Percentiles rank a stretch among this genome's conserved stretches.
phyloP scores from a whole-genome alignment of 768 basidiomycete species.

The Panaeolus papilionaceus region DNA sequence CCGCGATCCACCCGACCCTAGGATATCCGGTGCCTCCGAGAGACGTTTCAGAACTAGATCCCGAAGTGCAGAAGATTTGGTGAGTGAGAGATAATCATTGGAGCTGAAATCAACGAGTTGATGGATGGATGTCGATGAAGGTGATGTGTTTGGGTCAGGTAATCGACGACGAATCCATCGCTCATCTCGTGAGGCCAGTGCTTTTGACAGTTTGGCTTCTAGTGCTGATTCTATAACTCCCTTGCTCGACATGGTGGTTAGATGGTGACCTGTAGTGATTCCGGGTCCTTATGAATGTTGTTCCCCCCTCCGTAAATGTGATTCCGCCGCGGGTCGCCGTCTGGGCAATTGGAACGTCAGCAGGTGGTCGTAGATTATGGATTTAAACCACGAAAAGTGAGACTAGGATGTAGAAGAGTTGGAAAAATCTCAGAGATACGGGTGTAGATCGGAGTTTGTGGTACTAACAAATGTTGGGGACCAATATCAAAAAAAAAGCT shows the following conservation, averaged over 20 bases:
- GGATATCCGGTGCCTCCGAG: conserved; percentile 54
- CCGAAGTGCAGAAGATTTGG: conserved; percentile 63
- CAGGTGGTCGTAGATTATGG: not conserved
- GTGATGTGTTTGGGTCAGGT: conserved; percentile 56
- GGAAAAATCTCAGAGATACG: not conserved
- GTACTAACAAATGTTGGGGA: not conserved
- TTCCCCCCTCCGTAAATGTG: not conserved
- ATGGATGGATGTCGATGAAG: conserved; percentile 32
- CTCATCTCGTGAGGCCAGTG: conserved; percentile 67
- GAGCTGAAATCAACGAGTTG: conserved; percentile 76
- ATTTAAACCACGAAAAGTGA: not conserved
- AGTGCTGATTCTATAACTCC: conserved; percentile 29
- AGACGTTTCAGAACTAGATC: conserved; percentile 63
- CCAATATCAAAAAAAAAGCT: conserved; percentile 1
- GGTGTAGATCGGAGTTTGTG: conserved; percentile 11
- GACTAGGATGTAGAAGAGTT: not conserved
- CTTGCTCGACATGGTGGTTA: conserved; percentile 12
- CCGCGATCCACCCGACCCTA: conserved; percentile 89
- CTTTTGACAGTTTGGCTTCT: conserved; percentile 47
- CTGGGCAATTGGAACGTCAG: not conserved
- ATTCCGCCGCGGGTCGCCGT: conserved; percentile 9
- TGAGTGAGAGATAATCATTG: conserved; percentile 91
- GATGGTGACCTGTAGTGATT: not conserved
- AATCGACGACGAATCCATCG: conserved; percentile 76
- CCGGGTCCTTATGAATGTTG: not conserved